phyloP scores from a whole-genome alignment of 768 basidiomycete genomes.

The Lactarius sp. region DNA sequence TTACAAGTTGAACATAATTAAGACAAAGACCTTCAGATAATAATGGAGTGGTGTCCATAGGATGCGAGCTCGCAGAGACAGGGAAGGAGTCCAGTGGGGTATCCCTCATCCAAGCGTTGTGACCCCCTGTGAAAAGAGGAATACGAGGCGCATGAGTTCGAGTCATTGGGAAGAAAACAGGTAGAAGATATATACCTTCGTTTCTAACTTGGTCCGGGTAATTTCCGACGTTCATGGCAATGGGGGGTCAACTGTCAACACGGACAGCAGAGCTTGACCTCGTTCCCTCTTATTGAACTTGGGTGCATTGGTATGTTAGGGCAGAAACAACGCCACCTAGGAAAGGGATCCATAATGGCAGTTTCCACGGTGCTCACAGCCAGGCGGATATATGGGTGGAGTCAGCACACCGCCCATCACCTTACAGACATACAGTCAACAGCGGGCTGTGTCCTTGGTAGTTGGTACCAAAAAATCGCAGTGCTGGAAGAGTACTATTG shows the following conservation, averaged over 20 bases:
- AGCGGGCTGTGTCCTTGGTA: not conserved
- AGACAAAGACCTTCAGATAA: not conserved
- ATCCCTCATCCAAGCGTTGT: not conserved
- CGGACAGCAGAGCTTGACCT: conserved; percentile 7
- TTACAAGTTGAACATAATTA: not conserved
- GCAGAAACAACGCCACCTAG: not conserved
- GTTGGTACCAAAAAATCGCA: not conserved
- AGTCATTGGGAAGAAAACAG: not conserved
- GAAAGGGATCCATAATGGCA: not conserved
- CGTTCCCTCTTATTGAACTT: not conserved
- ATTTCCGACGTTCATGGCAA: not conserved
- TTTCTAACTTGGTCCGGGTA: not conserved
- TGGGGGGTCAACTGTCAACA: not conserved
- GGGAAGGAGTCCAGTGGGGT: not conserved
- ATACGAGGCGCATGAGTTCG: too few species aligned
- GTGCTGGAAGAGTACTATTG: not conserved
- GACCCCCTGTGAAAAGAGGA: not conserved
- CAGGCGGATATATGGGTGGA: not conserved
- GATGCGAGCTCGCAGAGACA: not conserved
- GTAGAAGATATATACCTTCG: not conserved
- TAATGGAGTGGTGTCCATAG: not conserved
- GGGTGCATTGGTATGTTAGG: not conserved
- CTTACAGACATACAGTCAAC: not conserved
- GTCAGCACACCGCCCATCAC: conserved; percentile 1
- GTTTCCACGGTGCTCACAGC: not conserved